Evolutionary conservation across 495 filamentous ascomycete genomes (phyloP).

Genomic region (Penicillium ochrochloron): DNA sequence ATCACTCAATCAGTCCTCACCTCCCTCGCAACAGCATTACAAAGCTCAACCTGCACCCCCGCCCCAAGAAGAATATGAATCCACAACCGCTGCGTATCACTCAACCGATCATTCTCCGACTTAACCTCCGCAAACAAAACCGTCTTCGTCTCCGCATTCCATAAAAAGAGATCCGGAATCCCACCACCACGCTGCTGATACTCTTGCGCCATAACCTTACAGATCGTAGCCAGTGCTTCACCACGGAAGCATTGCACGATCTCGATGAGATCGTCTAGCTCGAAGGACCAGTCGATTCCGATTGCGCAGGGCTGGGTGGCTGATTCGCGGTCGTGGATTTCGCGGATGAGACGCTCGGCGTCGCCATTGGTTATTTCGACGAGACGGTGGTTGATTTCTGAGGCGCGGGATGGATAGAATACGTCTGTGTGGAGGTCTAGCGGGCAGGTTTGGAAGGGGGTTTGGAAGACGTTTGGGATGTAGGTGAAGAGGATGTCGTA

Average conservation of each 20-base stretch:
- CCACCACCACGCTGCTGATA: constrained; percentile 85
- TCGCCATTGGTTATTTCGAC: constrained; percentile 81
- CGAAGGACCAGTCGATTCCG: constrained; percentile 89
- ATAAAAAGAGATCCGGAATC: constrained; percentile 92
- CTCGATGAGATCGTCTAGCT: constrained; percentile 77
- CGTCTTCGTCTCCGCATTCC: constrained; percentile 61
- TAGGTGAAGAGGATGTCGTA: constrained; percentile 93
- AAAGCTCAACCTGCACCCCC: constrained; percentile 84
- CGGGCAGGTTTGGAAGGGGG: constrained; percentile 89
- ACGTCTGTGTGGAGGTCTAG: constrained; percentile 92
- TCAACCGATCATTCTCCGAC: constrained; percentile 92
- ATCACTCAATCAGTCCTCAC: constrained; percentile 40
- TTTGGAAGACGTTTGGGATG: constrained; percentile 96
- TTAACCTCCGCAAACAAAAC: constrained; percentile 92
- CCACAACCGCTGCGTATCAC: constrained; percentile 96
- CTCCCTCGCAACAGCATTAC: constrained; percentile 83
- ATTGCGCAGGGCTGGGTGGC: constrained; percentile 80
- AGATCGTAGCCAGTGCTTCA: constrained; percentile 78
- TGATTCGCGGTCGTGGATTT: constrained; percentile 66
- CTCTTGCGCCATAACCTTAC: constrained; percentile 94
- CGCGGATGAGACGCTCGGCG: constrained; percentile 66
- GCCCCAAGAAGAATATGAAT: constrained; percentile 88
- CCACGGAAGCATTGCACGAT: constrained; percentile 80
- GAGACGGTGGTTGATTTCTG: constrained; percentile 87
- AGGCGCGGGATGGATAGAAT: constrained; percentile 83